Evolutionary conservation across 2,329 filamentous ascomycete genomes (phyloP), one percentile per base, ranked within the genome.

Genomic region (Harringtonia lauricola): DNA sequence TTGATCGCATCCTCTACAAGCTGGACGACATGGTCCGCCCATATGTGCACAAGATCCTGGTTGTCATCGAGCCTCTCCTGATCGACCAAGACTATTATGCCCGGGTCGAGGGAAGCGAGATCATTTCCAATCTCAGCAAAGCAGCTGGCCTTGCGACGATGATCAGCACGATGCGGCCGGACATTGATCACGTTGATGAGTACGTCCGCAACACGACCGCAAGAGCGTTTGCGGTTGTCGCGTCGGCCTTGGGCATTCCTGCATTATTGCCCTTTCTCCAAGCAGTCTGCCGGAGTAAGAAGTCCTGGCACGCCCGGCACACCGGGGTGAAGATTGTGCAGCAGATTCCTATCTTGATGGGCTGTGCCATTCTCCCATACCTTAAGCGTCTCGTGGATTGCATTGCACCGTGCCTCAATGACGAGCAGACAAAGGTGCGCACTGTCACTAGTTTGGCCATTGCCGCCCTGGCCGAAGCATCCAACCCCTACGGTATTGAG

Each of bases 11-110:
- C 47, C 77, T 98, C 8, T 98, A 96, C 75, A 98, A 98, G 68
- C 79, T 98, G 21, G 92, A 96, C 59, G 92, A 98, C 56, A 74
- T 96, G 51, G 92, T 98, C 43, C 80, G 92, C 34, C 92, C 92
- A 19, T 98, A 90, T 51, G 90, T 95, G 15, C 94, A 98, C 70
- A 96, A 96, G 69, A 98, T 98, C 49, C 66, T 98, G 46, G 92
- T 98, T 42, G 92, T 98, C 58, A 98, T 98, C 55, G 94, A 98
- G 63, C 92, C 92, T n/a, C 72, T 98, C 40, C 83, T 98, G 52
- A 98, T 98, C 57, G 94, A 98, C 59, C 92, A 98, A 67, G 94
- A 98, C 65, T 98, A 98, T 66, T 98, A 98, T 62, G 92, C 94
- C 35, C 83, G 92, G 61, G 92, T 98, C 6, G 92, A 98, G 64